Base-by-base conservation (phyloP, 106 monocot genomes). In the Acorus calamus region DNA sequence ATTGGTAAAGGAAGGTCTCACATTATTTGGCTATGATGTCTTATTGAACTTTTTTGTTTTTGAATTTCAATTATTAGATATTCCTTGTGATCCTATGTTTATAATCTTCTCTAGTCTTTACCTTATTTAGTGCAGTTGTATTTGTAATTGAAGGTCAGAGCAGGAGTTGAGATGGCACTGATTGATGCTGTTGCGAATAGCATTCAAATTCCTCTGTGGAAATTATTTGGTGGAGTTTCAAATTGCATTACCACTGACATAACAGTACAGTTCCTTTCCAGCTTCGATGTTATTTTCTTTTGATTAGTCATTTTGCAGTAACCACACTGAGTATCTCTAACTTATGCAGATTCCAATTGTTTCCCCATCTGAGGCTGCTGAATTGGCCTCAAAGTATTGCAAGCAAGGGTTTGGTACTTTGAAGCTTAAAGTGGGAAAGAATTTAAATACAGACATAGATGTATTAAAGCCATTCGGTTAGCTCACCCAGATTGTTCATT, bases 81-180 rank as follows among this genome's bases (percentile, higher is more conserved):
- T 28, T 28, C 28, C 28, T 28, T 28, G 28, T 28, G 28, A 28
- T 28, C 28, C 28, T 28, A 28, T 28, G 28, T 28, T 4, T 7
- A 28, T 46, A 5, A 3, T 11, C 41, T 9, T 3, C 46, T 61
- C 3, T 47, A 28, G n/a, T 61, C 8, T 8, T 59, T 66, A 43
- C 48, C 5, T 49, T 6, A 61, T 66, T 63, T n/a, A 70, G 52
- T 14, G 13, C 56, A 45, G 4, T 42, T 75, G 44, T 46, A 44
- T 56, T 3, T 77, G 63, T 76, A 49, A 63, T 50, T 74, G 53
- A 69, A 96, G 96, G 83, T 83, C 7, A 82, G 90, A 76, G 90
- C 96, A 50, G 96, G 87, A 53, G 73, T 87, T 44, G 96, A 96
- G 76, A 96, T 96, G 96, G 96, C 96, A 74, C 74, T 96, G 14